Conservation (phyloP, 2,329 filamentous ascomycete species). For the Clarireedia homoeocarpa region DNA sequence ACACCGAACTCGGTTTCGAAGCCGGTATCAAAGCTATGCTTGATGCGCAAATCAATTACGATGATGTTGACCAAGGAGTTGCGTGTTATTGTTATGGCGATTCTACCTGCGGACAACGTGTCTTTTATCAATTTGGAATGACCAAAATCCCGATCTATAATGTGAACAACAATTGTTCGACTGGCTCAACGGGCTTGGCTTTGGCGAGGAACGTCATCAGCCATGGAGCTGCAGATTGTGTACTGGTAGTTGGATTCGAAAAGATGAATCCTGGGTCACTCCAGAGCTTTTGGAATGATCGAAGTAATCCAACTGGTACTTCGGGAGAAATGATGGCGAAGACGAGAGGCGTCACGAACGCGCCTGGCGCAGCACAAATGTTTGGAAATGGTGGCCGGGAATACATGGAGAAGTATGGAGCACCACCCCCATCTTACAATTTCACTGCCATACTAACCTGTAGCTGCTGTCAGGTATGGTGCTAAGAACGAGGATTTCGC, state of each 20-base stretch:
- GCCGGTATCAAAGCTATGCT: constrained; percentile 53
- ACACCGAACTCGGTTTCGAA: constrained; percentile 90
- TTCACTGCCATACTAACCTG: neutral
- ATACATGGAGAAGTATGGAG: constrained; percentile 79
- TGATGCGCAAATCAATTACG: constrained; percentile 86
- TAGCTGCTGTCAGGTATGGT: constrained; percentile 36
- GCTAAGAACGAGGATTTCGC: constrained; percentile 82
- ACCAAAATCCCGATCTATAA: constrained; percentile 95
- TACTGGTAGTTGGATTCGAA: constrained; percentile 91
- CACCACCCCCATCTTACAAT: neutral
- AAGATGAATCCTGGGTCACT: constrained; percentile 95
- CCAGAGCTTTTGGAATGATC: constrained; percentile 76
- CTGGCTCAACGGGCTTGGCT: constrained; percentile 82
- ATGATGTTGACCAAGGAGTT: constrained; percentile 88
- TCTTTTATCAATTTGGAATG: constrained; percentile 99
- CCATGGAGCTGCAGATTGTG: constrained; percentile 75
- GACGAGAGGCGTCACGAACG: constrained; percentile 73
- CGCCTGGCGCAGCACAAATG: constrained; percentile 82
- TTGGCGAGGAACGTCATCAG: constrained; percentile 76
- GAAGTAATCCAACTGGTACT: constrained; percentile 70
- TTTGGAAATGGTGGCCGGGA: constrained; percentile 91
- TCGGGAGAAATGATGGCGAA: constrained; percentile 71
- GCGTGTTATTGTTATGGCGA: constrained; percentile 99
- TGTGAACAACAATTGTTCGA: constrained; percentile 98
- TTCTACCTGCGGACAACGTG: constrained; percentile 87